Evolutionary conservation across 1,284 basidiomycete species (phyloP).

Genomic region (Abortiporus biennis): DNA sequence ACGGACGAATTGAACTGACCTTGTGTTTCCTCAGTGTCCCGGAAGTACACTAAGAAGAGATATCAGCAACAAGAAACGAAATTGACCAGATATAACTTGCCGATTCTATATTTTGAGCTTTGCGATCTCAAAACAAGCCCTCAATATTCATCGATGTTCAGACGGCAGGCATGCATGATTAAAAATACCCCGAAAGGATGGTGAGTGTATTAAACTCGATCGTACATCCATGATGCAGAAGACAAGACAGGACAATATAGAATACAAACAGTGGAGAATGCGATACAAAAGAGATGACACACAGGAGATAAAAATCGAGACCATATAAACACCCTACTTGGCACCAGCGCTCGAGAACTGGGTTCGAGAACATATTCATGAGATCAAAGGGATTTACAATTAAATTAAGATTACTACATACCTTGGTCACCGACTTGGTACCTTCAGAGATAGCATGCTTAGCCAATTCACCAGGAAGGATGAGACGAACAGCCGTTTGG

Average conservation of each 20-base stretch:
- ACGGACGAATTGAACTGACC: no score
- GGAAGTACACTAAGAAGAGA: no score
- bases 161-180: no score
- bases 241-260: not conserved
- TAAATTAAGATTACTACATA: conserved; percentile 10
- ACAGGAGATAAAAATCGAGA: not conserved
- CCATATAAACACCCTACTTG: conserved; percentile 32
- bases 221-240: not conserved
- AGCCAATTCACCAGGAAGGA: conserved; percentile 83
- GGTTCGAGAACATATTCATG: conserved; percentile 2
- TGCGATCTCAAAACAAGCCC: no score
- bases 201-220: not conserved
- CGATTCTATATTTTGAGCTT: no score
- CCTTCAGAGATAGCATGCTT: conserved; percentile 81
- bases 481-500: conserved; percentile 86
- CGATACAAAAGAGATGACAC: conserved; percentile 2
- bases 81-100: no score
- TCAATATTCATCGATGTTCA: no score
- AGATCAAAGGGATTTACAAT: not conserved
- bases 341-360: conserved; percentile 63
- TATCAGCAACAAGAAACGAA: no score
- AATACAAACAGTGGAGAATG: conserved; percentile 2
- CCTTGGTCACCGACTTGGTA: conserved; percentile 47
- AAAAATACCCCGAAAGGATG: no score
- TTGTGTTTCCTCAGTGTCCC: no score